Base-by-base conservation (phyloP, 2,329 filamentous ascomycete species). In the Mariannaea elegans region DNA sequence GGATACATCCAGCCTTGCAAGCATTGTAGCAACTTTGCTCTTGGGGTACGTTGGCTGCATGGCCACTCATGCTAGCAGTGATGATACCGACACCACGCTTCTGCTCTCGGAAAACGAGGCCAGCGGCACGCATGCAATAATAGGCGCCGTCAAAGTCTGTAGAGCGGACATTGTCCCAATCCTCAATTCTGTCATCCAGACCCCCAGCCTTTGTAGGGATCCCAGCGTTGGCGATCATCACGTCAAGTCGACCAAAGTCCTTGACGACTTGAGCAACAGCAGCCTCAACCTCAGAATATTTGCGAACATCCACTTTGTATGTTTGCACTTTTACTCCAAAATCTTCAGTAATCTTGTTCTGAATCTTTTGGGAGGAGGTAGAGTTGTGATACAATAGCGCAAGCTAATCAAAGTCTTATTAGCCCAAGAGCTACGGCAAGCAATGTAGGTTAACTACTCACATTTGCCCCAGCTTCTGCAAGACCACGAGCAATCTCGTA, bases 1-100 rank as follows among this genome's bases (percentile, higher is more conserved):
- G 79, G 2, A 79, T 73, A 3, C 77, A 76, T 0, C 76, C 80
- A 2, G 77, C 79, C 63, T 81, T 81, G 49, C 75, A 78, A 8
- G 78, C 74, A 55, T 81, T 81, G 53, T 81, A 81, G 9, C 76
- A 77, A 61, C 67, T 78, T 73, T 71, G 76, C 68, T 73, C 78
- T 71, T 78, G 76, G 7, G 76, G 76, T 23, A 77, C 67, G 45
- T 79, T 79, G 56, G 65, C 72, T 32, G 67, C 71, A 55, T 69
- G 73, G n/a, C 65, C 74, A 45, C 72, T 75, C 71, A 76, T 75
- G 12, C 70, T 73, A 16, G 74, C 71, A 2, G 74, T 76, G 52
- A 74, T 70, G 50, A 76, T 74, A 23, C 68, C 72, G 19, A 75
- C 73, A 41, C 78, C 78, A 8, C 67, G 65, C 27, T 67, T 65